phyloP scores from a whole-genome alignment of 352 stramenopile species.

The Phytophthora sp. region DNA sequence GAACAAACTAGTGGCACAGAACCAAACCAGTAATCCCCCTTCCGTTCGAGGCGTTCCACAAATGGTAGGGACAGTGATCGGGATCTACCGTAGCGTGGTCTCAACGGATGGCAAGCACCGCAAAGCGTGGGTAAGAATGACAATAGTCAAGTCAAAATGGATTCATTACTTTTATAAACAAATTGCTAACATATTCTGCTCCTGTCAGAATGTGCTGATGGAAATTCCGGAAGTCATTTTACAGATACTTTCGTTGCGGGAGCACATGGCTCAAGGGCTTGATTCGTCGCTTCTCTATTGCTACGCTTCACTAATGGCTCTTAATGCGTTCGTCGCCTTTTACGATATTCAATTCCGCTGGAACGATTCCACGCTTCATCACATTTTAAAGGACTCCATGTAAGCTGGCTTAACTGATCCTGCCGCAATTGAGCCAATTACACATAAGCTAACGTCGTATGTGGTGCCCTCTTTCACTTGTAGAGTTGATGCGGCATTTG shows the following conservation, averaged over 20 bases:
- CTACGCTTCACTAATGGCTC: slow-evolving; percentile 43
- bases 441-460: not conserved
- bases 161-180: not conserved
- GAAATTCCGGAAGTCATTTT: slow-evolving; percentile 39
- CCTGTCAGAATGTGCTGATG: slow-evolving; percentile 32
- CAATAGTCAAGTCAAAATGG: not conserved
- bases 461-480: not conserved
- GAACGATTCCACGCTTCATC: slow-evolving; percentile 30
- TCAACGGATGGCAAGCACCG: slow-evolving; percentile 29
- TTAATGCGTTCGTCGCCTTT: slow-evolving; percentile 43
- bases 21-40: not conserved
- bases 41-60: not conserved
- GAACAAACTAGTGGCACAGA: not conserved
- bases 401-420: slow-evolving; percentile 9
- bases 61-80: not conserved
- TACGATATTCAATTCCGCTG: slow-evolving; percentile 43
- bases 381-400: slow-evolving; percentile 48
- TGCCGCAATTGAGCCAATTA: not conserved
- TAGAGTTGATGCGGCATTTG: slow-evolving; percentile 45
- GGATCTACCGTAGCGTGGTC: slow-evolving; percentile 13
- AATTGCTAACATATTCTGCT: not conserved
- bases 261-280: slow-evolving; percentile 35
- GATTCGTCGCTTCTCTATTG: slow-evolving; percentile 27
- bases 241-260: slow-evolving; percentile 27
- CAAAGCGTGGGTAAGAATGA: slow-evolving; percentile 32